These are phyloP conservation scores for Hanseniaspora nectarophila DNA, from an alignment of 805 yeast genomes.

Conservation along the genomic window DNA sequence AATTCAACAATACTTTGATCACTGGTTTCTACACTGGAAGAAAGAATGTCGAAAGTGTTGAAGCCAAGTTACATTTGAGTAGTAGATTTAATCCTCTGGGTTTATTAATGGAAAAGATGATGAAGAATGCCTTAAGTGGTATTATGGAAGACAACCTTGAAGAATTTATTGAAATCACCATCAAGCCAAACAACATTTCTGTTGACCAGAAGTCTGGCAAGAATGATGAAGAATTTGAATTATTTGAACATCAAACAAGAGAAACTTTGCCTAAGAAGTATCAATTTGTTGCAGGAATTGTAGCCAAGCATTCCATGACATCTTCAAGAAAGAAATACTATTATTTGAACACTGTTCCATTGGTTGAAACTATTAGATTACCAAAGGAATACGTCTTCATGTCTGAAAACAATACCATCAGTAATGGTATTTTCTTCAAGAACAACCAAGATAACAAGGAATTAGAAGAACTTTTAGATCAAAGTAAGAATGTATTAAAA, in stretches of 20 bases:
- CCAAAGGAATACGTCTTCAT: conserved; percentile 72
- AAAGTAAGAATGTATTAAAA: conserved; percentile 40
- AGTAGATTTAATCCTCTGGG: conserved; percentile 72
- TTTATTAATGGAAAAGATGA: conserved; percentile 48
- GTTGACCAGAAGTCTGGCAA: conserved; percentile 23
- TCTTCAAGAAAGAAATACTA: conserved; percentile 63
- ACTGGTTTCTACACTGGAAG: conserved; percentile 82
- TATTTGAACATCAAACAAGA: conserved; percentile 24
- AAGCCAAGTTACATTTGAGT: conserved; percentile 49
- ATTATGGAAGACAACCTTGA: conserved; percentile 46
- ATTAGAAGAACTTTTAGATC: conserved; percentile 35
- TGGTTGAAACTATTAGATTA: conserved; percentile 56
- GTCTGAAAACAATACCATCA: conserved; percentile 79
- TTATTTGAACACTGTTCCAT: conserved; percentile 72
- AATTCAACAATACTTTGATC: conserved; percentile 27
- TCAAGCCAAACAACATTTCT: conserved; percentile 34
- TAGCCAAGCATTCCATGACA: conserved; percentile 74
- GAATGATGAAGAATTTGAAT: conserved; percentile 20
- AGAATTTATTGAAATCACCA: conserved; percentile 42
- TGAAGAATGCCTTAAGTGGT: conserved; percentile 48
- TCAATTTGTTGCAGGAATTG: conserved; percentile 70
- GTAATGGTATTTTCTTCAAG: conserved; percentile 44
- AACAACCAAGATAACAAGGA: conserved; percentile 26
- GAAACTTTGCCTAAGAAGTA: conserved; percentile 36
- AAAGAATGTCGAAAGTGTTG: conserved; percentile 52